A percentile compares a stretch with the other conserved stretches of the same genome.
Conservation (phyloP, 306 rosid genomes). For the Cicer cuneatum region DNA sequence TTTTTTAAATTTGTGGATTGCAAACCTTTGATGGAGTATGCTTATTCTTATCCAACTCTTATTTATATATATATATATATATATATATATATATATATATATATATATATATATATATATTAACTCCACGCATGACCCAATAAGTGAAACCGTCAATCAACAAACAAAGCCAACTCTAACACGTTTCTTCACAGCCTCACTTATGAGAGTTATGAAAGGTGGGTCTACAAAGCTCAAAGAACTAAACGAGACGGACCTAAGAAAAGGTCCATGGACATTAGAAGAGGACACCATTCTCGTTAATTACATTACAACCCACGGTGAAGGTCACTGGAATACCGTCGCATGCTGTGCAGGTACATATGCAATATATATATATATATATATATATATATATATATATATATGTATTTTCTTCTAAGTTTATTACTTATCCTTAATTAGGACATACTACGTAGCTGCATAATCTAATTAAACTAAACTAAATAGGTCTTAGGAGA, state of each 20-base stretch:
- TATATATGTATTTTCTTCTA: background rate
- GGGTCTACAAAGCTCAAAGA: conserved; percentile 8
- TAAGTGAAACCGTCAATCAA: conserved; percentile 41
- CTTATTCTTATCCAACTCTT: conserved; percentile 46
- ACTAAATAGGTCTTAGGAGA: conserved; percentile 55
- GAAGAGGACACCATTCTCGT: conserved; percentile 66
- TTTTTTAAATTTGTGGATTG: conserved; percentile 35
- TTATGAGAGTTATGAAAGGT: conserved; percentile 30
- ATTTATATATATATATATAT: conserved; percentile 41
- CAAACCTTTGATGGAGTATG: background rate
- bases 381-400: background rate
- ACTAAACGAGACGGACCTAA: conserved; percentile 35
- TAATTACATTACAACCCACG: conserved; percentile 53
- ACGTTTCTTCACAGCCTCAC: conserved; percentile 29
- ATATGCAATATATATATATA: background rate
- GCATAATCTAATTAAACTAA: background rate
- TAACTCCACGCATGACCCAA: conserved; percentile 19
- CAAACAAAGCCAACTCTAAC: conserved; percentile 21
- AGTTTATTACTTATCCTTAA: background rate
- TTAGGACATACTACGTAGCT: background rate
- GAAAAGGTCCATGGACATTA: conserved; percentile 74
- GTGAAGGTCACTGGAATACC: conserved; percentile 75
- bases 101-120: conserved; percentile 39
- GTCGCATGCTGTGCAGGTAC: conserved; percentile 54
- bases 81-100: conserved; percentile 39